phyloP scores from a whole-genome alignment of 2,329 filamentous ascomycete genomes.

The Lecanicillium sp. region DNA sequence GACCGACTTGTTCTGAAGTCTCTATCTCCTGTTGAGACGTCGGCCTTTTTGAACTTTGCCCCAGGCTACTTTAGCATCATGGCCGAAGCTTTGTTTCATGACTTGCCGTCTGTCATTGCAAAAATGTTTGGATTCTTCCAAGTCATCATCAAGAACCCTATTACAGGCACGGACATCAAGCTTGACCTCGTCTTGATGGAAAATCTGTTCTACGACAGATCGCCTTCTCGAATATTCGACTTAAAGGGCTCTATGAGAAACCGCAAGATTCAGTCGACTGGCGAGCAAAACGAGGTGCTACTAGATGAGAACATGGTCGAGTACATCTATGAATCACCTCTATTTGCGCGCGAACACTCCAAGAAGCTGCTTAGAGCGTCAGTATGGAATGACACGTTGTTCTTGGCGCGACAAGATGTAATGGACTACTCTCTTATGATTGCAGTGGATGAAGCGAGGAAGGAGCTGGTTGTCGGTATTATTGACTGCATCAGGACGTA shows the following conservation, averaged over 20 bases:
- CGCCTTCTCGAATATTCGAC: slow-evolving; percentile 85
- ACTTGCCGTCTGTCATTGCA: slow-evolving; percentile 90
- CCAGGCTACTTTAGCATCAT: slow-evolving; percentile 97
- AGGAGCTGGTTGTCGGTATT: slow-evolving; percentile 93
- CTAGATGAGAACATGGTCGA: slow-evolving; percentile 99
- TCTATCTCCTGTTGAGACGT: slow-evolving; percentile 82
- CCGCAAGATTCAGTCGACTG: slow-evolving; percentile 91
- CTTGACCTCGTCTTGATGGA: slow-evolving; percentile 94
- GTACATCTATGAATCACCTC: slow-evolving; percentile 93
- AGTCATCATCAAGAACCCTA: slow-evolving; percentile 91
- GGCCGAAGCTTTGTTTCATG: slow-evolving; percentile 92
- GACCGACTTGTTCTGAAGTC: slow-evolving; percentile 91
- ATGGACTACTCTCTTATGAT: slow-evolving; percentile 99
- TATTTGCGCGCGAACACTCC: slow-evolving; percentile 92
- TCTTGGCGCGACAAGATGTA: slow-evolving; percentile 88
- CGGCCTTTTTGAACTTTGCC: slow-evolving; percentile 90
- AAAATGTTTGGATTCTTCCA: slow-evolving; percentile 99
- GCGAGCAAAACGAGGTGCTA: slow-evolving; percentile 91
- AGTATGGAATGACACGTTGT: slow-evolving; percentile 96
- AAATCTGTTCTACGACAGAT: slow-evolving; percentile 94
- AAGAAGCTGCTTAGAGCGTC: slow-evolving; percentile 88
- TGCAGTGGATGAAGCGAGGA: slow-evolving; percentile 82
- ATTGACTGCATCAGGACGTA: slow-evolving; percentile 98
- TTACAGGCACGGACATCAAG: slow-evolving; percentile 87
- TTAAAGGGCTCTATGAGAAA: slow-evolving; percentile 98